Evolutionary conservation across 768 basidiomycete species (phyloP).

Genomic region (Tephrocybe sp.): DNA sequence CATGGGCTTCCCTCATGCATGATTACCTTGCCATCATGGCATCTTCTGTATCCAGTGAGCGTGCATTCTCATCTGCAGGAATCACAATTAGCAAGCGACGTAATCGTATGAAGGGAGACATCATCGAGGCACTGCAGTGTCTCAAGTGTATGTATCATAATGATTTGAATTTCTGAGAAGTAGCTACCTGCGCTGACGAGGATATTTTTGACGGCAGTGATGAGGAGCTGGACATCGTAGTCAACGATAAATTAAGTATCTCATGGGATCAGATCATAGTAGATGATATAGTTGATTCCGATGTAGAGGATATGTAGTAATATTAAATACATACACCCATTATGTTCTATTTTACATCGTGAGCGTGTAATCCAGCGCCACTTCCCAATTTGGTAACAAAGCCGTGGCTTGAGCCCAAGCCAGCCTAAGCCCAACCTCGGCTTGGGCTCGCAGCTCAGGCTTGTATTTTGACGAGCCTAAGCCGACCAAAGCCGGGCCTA

Average conservation of each 20-base stretch:
- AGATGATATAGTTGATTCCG: not conserved
- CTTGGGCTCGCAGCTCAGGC: not conserved
- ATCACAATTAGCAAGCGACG: slow-evolving; percentile 12
- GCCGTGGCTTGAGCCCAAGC: not conserved
- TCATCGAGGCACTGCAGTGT: slow-evolving; percentile 16
- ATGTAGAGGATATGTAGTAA: not conserved
- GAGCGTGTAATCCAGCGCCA: not conserved
- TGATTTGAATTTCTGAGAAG: slow-evolving; percentile 9
- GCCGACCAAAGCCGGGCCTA: not conserved
- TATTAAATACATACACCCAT: not conserved
- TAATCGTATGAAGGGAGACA: slow-evolving; percentile 15
- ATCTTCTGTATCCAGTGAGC: not conserved
- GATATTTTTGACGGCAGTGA: not conserved
- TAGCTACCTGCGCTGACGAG: not conserved
- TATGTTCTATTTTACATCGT: not conserved
- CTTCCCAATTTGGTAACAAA: not conserved
- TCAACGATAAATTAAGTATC: not conserved
- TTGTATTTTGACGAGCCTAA: not conserved
- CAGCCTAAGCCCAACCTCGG: not conserved
- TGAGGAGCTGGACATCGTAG: not conserved
- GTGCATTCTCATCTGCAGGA: not conserved
- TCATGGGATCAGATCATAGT: not conserved
- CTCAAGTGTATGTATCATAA: slow-evolving; percentile 10
- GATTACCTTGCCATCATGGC: not conserved
- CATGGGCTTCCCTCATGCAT: not conserved